A percentile compares a stretch with the other conserved stretches of the same genome.
phyloP scores from a whole-genome alignment of 768 basidiomycete genomes.

The Lentinula sp. region DNA sequence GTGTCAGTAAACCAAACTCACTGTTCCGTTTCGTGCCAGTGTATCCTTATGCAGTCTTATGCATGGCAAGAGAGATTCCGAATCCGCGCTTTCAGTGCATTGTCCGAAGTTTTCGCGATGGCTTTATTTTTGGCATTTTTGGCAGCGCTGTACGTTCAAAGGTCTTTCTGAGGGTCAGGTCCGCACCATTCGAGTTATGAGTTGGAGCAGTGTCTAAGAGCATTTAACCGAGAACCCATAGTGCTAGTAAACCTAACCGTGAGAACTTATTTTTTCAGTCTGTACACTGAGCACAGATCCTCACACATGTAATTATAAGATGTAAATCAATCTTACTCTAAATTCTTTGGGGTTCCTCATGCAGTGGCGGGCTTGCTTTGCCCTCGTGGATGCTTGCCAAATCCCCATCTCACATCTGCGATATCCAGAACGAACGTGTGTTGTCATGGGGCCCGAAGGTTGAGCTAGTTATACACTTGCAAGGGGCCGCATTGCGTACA shows the following conservation, averaged over 20 bases:
- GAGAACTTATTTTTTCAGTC: not conserved
- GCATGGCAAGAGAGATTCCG: too few relatives aligned
- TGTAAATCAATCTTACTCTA: not conserved
- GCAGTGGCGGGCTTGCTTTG: not conserved
- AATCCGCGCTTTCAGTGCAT: not conserved
- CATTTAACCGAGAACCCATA: too few relatives aligned
- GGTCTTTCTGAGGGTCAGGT: too few relatives aligned
- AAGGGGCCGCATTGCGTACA: not conserved
- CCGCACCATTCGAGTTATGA: not conserved
- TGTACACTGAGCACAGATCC: not conserved
- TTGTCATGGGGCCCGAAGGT: not conserved
- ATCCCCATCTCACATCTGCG: not conserved
- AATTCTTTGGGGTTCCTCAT: not conserved
- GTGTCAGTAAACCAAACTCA: not conserved
- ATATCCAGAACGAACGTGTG: not conserved
- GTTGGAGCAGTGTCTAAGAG: too few relatives aligned
- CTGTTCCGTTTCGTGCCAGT: too few relatives aligned
- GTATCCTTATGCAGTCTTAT: too few relatives aligned
- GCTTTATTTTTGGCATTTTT: not conserved
- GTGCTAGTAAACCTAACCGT: not conserved
- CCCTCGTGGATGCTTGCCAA: not conserved
- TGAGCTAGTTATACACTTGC: not conserved
- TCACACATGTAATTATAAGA: not conserved
- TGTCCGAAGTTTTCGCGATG: not conserved
- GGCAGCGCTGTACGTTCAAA: too few relatives aligned